Percentiles rank a stretch among this genome's conserved stretches.
Conservation (phyloP, 306 rosid species). For the Fragaria nilgerrensis region DNA sequence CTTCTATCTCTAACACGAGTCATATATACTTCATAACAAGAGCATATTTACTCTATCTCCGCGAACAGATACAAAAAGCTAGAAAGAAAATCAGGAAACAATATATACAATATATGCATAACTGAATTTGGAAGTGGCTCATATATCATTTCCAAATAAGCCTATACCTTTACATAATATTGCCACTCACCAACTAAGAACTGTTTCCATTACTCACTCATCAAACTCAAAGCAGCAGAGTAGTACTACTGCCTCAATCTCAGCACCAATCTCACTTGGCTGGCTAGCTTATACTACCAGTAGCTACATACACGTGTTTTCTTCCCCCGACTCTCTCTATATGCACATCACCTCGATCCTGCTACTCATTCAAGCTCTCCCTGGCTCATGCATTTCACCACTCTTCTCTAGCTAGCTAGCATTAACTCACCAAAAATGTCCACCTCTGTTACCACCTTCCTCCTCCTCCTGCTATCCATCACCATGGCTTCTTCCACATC, state of each 20-base stretch:
- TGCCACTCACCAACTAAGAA: background rate
- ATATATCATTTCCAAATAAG: background rate
- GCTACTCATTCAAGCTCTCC: background rate
- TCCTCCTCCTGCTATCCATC: conserved; percentile 21
- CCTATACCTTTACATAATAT: background rate
- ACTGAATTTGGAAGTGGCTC: background rate
- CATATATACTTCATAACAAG: background rate
- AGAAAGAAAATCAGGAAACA: background rate
- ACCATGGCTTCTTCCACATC: conserved; percentile 17
- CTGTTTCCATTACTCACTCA: background rate
- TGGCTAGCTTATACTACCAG: background rate
- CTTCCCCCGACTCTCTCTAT: conserved; percentile 42
- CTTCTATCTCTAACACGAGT: background rate
- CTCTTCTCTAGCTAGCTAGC: background rate
- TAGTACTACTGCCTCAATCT: background rate
- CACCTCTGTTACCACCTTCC: conserved; percentile 26
- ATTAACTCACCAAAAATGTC: conserved; percentile 29
- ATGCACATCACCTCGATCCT: conserved; percentile 24
- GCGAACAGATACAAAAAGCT: background rate
- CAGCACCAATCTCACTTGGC: conserved; percentile 39
- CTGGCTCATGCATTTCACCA: conserved; percentile 28
- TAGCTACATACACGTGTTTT: conserved; percentile 29
- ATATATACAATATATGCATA: background rate
- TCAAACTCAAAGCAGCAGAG: background rate
- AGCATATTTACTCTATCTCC: background rate